Base-by-base conservation (phyloP, 2,329 filamentous ascomycete species). In the Phialophora expanda region DNA sequence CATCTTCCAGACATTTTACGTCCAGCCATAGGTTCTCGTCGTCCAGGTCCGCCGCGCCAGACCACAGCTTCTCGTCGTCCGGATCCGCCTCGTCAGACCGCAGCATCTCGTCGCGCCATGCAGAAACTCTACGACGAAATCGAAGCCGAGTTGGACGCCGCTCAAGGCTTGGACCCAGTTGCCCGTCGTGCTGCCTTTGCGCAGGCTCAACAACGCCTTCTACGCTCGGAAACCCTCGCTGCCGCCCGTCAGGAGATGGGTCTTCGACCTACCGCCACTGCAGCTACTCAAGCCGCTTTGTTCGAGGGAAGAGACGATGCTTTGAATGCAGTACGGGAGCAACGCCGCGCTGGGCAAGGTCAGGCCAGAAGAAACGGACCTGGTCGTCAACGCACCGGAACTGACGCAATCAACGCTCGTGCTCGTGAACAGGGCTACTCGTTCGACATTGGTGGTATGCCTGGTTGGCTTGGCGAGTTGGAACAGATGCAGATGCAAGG, bases 151-250 rank as follows among this genome's bases (percentile, higher is more conserved):
- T 53, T 28, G 9, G 48, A 28, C n/a, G 48, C 48, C n/a, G 48
- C 20, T 53, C 22, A 53, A 26, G 48, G 48, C 48, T 24, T n/a
- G 17, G 20, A n/a, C 7, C 8, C 53, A 2, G 58, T 20, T 6
- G 56, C 56, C 24, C 58, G 66, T 44, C 66, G 62, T 12, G 51
- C 59, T 5, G 57, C 62, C 28, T 50, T 67, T 11, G 59, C 55
- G 4, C 55, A 57, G 4, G 66, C 62, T 26, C 44, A 44, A 32
- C 59, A 65, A 26, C 46, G 61, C 11, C 58, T 68, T 46, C 48
- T 63, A 9, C 56, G 24, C 1, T 68, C 66, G 7, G 62, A 65
- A 46, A 68, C 66, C 30, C 38, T 65, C n/a, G 61, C 61, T 20
- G 61, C 51, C n/a, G 65, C 61, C 9, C 61, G 61, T 8, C 60